phyloP scores from a whole-genome alignment of 371 early-diverging fungal species.

The Blastocladiella emersonii region DNA sequence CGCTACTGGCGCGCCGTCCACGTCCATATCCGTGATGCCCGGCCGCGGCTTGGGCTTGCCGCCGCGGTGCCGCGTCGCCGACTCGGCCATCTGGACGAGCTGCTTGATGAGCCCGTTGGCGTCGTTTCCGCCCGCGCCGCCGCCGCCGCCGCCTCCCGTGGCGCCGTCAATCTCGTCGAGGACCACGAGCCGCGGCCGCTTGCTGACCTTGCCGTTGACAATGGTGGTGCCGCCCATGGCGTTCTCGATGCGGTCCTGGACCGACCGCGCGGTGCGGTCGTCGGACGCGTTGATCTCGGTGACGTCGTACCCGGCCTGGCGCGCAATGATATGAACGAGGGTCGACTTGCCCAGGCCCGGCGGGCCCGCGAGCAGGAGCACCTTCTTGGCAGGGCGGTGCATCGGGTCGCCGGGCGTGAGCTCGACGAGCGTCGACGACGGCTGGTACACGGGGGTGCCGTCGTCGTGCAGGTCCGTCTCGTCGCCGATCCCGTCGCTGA shows the following conservation, averaged over 20 bases:
- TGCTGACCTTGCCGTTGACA: slow-evolving; percentile 22
- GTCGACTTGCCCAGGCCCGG: slow-evolving; percentile 99
- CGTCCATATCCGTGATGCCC: too few species aligned
- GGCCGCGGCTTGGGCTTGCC: not conserved
- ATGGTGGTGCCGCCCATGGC: slow-evolving; percentile 67
- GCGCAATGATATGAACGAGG: slow-evolving; percentile 84
- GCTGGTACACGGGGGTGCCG: not conserved
- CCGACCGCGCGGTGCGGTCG: slow-evolving; percentile 70
- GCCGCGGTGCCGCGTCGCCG: not conserved
- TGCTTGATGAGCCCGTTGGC: slow-evolving; percentile 42
- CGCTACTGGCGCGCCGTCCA: too few species aligned
- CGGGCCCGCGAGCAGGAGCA: slow-evolving; percentile 83
- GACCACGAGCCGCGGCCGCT: slow-evolving; percentile 69
- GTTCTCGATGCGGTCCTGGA: slow-evolving; percentile 54
- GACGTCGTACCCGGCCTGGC: slow-evolving; percentile 78
- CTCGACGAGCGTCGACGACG: not conserved
- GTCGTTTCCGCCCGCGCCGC: slow-evolving; percentile 28
- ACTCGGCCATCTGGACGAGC: slow-evolving; percentile 37
- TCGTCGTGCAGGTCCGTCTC: not conserved
- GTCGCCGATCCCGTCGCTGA: too few species aligned
- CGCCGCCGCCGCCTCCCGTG: slow-evolving; percentile 44
- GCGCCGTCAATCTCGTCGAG: slow-evolving; percentile 97
- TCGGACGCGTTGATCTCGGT: slow-evolving; percentile 98
- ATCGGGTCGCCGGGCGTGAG: slow-evolving; percentile 22
- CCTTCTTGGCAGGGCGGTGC: slow-evolving; percentile 49